A percentile compares a stretch with the other conserved stretches of the same genome.
Evolutionary conservation across 2,329 filamentous ascomycete genomes (phyloP).

Genomic region (Karstenula rhodostoma): DNA sequence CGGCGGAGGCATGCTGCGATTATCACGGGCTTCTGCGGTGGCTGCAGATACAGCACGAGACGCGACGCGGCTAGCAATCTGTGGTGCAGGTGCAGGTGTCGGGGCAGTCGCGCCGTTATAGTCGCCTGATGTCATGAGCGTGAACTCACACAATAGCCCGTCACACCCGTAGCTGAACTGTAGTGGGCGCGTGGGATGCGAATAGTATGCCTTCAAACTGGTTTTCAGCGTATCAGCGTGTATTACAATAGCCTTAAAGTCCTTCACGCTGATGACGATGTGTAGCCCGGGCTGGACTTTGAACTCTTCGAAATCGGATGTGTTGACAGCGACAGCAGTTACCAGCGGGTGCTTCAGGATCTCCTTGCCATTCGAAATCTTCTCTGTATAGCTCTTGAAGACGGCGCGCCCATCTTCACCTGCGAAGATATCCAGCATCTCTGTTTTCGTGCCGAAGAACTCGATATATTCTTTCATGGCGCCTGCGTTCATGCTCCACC

Average conservation of each 20-base stretch:
- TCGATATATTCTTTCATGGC: slow-evolving; percentile 79
- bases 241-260: slow-evolving; percentile 80
- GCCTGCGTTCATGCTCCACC: slow-evolving; percentile 76
- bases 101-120: slow-evolving; percentile 50
- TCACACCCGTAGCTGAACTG: slow-evolving; percentile 75
- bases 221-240: slow-evolving; percentile 76
- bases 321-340: slow-evolving; percentile 79
- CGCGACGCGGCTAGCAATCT: slow-evolving; percentile 47
- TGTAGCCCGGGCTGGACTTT: slow-evolving; percentile 77
- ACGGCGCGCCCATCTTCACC: slow-evolving; percentile 71
- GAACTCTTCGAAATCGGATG: slow-evolving; percentile 79
- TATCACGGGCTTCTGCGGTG: slow-evolving; percentile 28
- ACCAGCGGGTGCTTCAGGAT: slow-evolving; percentile 81
- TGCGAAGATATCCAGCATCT: slow-evolving; percentile 80
- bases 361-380: slow-evolving; percentile 75
- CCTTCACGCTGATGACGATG: slow-evolving; percentile 82
- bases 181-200: slow-evolving; percentile 73
- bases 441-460: slow-evolving; percentile 80
- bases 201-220: slow-evolving; percentile 74
- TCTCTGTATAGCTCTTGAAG: slow-evolving; percentile 84
- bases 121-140: slow-evolving; percentile 83
- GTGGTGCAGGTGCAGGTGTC: slow-evolving; percentile 51
- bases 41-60: slow-evolving; percentile 36
- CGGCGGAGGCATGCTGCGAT: slow-evolving; percentile 53
- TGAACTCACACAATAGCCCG: slow-evolving; percentile 76